Base-by-base conservation (phyloP, 2,329 filamentous ascomycete species). In the Penicillium sp. region DNA sequence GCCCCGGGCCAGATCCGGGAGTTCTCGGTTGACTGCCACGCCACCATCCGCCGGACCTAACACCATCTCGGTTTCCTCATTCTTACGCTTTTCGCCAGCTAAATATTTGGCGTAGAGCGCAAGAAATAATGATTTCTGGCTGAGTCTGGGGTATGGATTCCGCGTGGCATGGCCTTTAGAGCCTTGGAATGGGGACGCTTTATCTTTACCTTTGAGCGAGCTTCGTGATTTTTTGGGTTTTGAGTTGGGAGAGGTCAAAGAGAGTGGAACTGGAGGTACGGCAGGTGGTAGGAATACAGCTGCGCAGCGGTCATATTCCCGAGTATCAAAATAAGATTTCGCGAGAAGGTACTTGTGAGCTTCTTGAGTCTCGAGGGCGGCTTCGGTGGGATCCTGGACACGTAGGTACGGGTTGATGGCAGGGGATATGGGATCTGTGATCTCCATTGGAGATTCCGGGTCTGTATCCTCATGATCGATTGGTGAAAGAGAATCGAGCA, bases 41-140 rank as follows among this genome's bases (percentile, higher is more conserved):
- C 92, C 92, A 13, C 91, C 87, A 73, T 99, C 94, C 54, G 92
- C 87, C 1, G 94, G 93, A 0, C 94, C 94, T 75, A 97, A 86
- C 47, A 99, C 90, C 89, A 97, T 97, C 76, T 99, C 94, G 19
- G 90, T 91, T 54, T 97, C 93, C 73, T 99, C 94, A 66, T 96
- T 91, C 74, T 93, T 96, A 61, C 91, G 87, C 79, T 97, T 97
- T 79, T 99, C 94, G 1, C 94, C 94, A 0, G 92, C 89, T 60
- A 97, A 84, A 69, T 92, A 92, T 69, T 93, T 95, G 40, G 94
- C 91, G 67, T 99, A 99, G 3, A 97, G 79, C 0, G 92, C 89
- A 10, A 99, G 81, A 68, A 99, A 99, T 18, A 97, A 75, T 48
- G 93, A 92, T 75, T 93, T 95, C 71, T 97, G 92, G 70, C 92